Percentiles rank a stretch among this genome's conserved stretches.
Evolutionary conservation across 805 yeast genomes (phyloP).

Genomic region (Monosporozyma aquatica): DNA sequence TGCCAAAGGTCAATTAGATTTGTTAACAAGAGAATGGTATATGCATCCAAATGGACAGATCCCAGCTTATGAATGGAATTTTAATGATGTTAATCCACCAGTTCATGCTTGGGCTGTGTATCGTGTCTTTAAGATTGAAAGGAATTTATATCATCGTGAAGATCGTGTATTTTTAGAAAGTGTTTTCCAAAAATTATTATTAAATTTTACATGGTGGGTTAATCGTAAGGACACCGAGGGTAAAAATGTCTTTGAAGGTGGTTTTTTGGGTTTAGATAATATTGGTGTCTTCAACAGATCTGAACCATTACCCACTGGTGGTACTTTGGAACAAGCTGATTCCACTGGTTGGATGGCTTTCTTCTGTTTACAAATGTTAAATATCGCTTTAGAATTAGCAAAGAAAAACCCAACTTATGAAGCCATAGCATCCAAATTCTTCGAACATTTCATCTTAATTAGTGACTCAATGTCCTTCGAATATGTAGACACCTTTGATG

Average conservation of each 20-base stretch:
- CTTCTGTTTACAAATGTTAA: constrained; percentile 81
- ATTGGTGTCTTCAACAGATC: constrained; percentile 89
- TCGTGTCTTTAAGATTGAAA: constrained; percentile 78
- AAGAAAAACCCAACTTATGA: constrained; percentile 80
- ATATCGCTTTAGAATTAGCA: constrained; percentile 84
- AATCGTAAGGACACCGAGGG: constrained; percentile 84
- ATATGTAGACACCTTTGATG: constrained; percentile 24
- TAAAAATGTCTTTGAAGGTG: constrained; percentile 87
- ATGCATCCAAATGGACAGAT: constrained; percentile 97
- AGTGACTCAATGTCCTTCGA: constrained; percentile 88
- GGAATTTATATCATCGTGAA: constrained; percentile 74
- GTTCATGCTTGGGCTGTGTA: constrained; percentile 95
- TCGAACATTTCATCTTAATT: constrained; percentile 84
- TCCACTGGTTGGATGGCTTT: constrained; percentile 98
- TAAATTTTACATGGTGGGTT: constrained; percentile 97
- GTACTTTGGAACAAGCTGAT: constrained; percentile 85
- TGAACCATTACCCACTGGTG: constrained; percentile 90
- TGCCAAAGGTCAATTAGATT: constrained; percentile 80
- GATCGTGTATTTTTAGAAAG: constrained; percentile 80
- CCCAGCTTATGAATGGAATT: constrained; percentile 96
- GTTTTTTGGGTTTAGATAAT: constrained; percentile 85
- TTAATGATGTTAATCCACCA: constrained; percentile 90
- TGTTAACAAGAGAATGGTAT: constrained; percentile 89
- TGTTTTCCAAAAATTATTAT: constrained; percentile 79
- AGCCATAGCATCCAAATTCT: constrained; percentile 87